phyloP scores from a whole-genome alignment of 2,329 filamentous ascomycete species.

The Xylaria sp. region DNA sequence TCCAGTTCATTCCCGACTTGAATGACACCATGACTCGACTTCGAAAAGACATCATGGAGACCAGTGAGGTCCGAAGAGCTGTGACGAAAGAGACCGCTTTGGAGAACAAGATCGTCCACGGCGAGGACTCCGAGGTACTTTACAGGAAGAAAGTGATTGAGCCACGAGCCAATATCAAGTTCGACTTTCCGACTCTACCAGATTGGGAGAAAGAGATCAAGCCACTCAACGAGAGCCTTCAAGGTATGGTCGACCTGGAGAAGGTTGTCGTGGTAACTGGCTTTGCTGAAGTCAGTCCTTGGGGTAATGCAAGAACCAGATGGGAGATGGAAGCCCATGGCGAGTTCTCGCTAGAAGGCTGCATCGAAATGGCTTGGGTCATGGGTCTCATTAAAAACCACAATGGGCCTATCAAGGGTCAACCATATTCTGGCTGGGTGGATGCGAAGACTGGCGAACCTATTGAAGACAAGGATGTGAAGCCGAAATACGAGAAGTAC shows the following conservation, averaged over 20 bases:
- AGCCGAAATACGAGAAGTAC: constrained; percentile 95
- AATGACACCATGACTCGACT: constrained; percentile 94
- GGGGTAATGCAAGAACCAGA: constrained; percentile 97
- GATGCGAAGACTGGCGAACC: constrained; percentile 94
- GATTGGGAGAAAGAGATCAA: constrained; percentile 92
- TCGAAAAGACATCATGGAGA: constrained; percentile 94
- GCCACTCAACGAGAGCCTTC: constrained; percentile 86
- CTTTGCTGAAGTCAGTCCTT: constrained; percentile 94
- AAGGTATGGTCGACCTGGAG: constrained; percentile 98
- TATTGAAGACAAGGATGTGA: constrained; percentile 97
- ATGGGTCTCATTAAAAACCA: constrained; percentile 99
- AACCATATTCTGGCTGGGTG: constrained; percentile 96
- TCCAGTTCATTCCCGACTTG: constrained; percentile 96
- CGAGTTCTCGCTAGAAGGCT: constrained; percentile 96
- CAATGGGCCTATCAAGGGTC: constrained; percentile 94
- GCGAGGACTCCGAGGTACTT: constrained; percentile 87
- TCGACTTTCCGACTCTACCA: constrained; percentile 89
- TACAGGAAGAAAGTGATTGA: constrained; percentile 96
- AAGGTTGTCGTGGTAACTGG: constrained; percentile 98
- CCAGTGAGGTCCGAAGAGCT: constrained; percentile 89
- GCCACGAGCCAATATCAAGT: constrained; percentile 97
- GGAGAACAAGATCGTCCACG: constrained; percentile 97
- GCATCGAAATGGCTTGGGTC: constrained; percentile 99
- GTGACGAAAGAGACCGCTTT: constrained; percentile 96
- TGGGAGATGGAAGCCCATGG: constrained; percentile 99